Evolutionary conservation across 768 basidiomycete species (phyloP).

Genomic region (Filobasidium wieringae): DNA sequence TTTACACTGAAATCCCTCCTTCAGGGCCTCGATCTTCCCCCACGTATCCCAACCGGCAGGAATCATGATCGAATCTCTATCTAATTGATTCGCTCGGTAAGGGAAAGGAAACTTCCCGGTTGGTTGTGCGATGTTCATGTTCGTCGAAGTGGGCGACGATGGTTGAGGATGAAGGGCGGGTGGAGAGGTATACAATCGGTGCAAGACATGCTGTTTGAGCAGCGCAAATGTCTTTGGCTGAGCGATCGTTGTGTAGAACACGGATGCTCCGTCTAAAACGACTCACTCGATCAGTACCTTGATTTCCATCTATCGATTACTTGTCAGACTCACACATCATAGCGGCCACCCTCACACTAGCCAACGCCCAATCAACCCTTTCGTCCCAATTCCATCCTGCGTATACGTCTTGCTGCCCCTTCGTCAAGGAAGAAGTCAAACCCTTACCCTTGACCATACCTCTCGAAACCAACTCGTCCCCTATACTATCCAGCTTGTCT

Average conservation of each 20-base stretch:
- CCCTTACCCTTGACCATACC: slow-evolving; percentile 86
- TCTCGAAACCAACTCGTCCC: slow-evolving; percentile 69
- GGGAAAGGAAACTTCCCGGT: slow-evolving; percentile 77
- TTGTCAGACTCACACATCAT: slow-evolving; percentile 65
- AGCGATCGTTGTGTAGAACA: slow-evolving; percentile 76
- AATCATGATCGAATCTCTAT: slow-evolving; percentile 81
- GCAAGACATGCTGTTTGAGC: slow-evolving; percentile 71
- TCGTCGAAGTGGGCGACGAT: slow-evolving; percentile 15
- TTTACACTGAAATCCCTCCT: slow-evolving; percentile 79
- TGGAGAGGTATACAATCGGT: slow-evolving; percentile 64
- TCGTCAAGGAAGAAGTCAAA: slow-evolving; percentile 25
- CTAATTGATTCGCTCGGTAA: slow-evolving; percentile 78
- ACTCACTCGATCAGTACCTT: background rate
- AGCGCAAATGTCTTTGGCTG: slow-evolving; percentile 61
- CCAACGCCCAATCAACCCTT: slow-evolving; percentile 86
- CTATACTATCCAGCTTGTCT: slow-evolving; percentile 70
- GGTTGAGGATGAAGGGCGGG: slow-evolving; percentile 43
- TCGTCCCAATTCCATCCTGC: slow-evolving; percentile 54
- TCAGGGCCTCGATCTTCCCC: slow-evolving; percentile 82
- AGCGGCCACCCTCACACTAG: slow-evolving; percentile 82
- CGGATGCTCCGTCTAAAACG: slow-evolving; percentile 65
- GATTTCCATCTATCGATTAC: background rate
- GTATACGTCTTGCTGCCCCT: slow-evolving; percentile 18
- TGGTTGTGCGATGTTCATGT: slow-evolving; percentile 19
- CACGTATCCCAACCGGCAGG: slow-evolving; percentile 97